Percentiles rank a stretch among this genome's conserved stretches.
Conservation (phyloP, 2,329 filamentous ascomycete species). For the Aspergillus fumigatiaffinis region DNA sequence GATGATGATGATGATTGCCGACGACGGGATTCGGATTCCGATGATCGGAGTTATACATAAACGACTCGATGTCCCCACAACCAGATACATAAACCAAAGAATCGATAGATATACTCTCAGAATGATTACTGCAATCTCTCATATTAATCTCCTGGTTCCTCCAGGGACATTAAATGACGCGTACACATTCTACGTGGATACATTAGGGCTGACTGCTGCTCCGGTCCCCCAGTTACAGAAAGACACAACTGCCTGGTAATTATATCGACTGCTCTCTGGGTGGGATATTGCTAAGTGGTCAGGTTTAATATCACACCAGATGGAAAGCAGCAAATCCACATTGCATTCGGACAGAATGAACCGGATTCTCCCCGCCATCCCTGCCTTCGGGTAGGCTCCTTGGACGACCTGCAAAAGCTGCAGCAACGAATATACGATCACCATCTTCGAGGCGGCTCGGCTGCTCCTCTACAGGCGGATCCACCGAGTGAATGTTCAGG, state of each 20-base stretch:
- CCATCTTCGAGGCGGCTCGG: slow-evolving; percentile 44
- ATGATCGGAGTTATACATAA: background rate
- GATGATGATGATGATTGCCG: background rate
- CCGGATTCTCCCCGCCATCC: slow-evolving; percentile 49
- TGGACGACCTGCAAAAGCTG: slow-evolving; percentile 47
- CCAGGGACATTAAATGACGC: slow-evolving; percentile 50
- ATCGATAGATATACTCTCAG: background rate
- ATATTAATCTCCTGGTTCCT: slow-evolving; percentile 59
- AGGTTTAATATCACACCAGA: slow-evolving; percentile 54
- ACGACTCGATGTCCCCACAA: background rate
- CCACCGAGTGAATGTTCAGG: slow-evolving; percentile 48
- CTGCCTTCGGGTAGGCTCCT: slow-evolving; percentile 53
- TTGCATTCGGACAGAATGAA: slow-evolving; percentile 46
- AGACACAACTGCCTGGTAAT: slow-evolving; percentile 53
- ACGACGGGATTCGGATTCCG: background rate
- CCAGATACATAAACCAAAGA: background rate
- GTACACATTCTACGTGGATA: slow-evolving; percentile 52
- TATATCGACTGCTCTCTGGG: background rate
- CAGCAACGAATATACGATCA: slow-evolving; percentile 52
- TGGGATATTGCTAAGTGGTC: background rate
- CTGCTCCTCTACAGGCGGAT: slow-evolving; percentile 54
- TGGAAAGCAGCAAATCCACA: slow-evolving; percentile 55
- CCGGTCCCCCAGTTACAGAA: slow-evolving; percentile 52
- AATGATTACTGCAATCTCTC: slow-evolving; percentile 54
- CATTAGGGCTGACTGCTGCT: slow-evolving; percentile 52